Base-by-base conservation (phyloP, 2,329 filamentous ascomycete genomes). In the Cadophora sp. region DNA sequence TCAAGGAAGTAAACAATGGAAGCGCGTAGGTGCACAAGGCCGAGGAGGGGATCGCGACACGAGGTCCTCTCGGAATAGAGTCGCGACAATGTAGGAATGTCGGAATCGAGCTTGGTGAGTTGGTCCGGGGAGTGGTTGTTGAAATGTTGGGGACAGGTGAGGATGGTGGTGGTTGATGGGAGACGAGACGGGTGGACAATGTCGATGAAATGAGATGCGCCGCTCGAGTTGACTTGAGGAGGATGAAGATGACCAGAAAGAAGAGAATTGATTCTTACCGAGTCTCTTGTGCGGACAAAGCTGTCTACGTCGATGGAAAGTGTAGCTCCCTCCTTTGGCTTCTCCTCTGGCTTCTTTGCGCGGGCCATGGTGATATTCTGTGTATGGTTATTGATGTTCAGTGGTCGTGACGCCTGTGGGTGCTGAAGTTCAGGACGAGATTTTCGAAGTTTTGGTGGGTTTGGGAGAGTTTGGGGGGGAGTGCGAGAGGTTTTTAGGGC, bases 241-340 rank as follows among this genome's bases (percentile, higher is more conserved):
- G 62, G 61, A 53, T 22, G 59, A 53, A 27, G 53, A 31, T 27
- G 51, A 50, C 9, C 11, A 59, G 26, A 27, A 53, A 40, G 26
- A 34, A 62, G 22, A 60, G 14, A 43, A 63, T 22, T 53, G 62
- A 66, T 63, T 55, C 73, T 75, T 89, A 97, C 93, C 79, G 89
- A 90, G 79, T 97, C 93, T 76, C 93, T 88, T 60, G 94, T 93
- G 77, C 90, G 86, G 69, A 92, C 86, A 79, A 95, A 95, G 79
- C 92, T 91, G 68, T 93, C 90, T 67, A 91, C 85, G 70, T 93
- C 88, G 72, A 92, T 87, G 51, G 70, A 69, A 31, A 77, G 66
- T n/a, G 75, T 75, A 43, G 71, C 72, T 58, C 69, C 71, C 40
- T 72, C 69, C 53, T 71, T 73, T 58, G 66, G 48, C 58, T 72